Evolutionary conservation across 345 rosid genomes (phyloP).

Genomic region (Hibiscus mutabilis): DNA sequence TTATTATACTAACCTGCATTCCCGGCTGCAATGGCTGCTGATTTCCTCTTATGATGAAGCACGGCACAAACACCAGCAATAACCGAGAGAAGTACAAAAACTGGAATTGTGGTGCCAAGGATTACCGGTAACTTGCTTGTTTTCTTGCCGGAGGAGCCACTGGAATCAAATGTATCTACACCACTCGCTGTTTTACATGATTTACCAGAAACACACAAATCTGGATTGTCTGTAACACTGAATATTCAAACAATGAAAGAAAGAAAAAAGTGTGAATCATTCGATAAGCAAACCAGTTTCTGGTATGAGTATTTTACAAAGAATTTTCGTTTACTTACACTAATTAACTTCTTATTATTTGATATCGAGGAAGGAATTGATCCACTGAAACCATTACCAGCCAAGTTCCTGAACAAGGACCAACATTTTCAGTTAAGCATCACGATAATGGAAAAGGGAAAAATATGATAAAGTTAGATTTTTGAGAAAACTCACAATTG

Average conservation of each 20-base stretch:
- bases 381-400: conserved; percentile 24
- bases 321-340: conserved; percentile 18
- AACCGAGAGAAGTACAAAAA: conserved; percentile 25
- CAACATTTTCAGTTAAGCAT: conserved; percentile 7
- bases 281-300: background rate
- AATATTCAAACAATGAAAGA: background rate
- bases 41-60: conserved; percentile 28
- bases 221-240: conserved; percentile 34
- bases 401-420: conserved; percentile 27
- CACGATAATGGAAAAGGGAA: background rate
- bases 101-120: conserved; percentile 34
- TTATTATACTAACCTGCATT: conserved; percentile 12
- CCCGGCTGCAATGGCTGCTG: conserved; percentile 19
- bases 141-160: conserved; percentile 9
- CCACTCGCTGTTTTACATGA: conserved; percentile 15
- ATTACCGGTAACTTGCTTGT: conserved; percentile 30
- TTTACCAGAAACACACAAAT: conserved; percentile 30
- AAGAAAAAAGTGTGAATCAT: background rate
- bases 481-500: conserved; percentile 20
- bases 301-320: background rate
- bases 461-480: background rate
- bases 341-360: conserved; percentile 22
- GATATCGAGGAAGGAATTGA: conserved; percentile 30
- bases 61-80: conserved; percentile 16
- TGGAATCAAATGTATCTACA: conserved; percentile 1